A percentile compares a stretch with the other conserved stretches of the same genome.
Evolutionary conservation across 2,329 filamentous ascomycete species (phyloP).

Genomic region (Uncinocarpus reesii): DNA sequence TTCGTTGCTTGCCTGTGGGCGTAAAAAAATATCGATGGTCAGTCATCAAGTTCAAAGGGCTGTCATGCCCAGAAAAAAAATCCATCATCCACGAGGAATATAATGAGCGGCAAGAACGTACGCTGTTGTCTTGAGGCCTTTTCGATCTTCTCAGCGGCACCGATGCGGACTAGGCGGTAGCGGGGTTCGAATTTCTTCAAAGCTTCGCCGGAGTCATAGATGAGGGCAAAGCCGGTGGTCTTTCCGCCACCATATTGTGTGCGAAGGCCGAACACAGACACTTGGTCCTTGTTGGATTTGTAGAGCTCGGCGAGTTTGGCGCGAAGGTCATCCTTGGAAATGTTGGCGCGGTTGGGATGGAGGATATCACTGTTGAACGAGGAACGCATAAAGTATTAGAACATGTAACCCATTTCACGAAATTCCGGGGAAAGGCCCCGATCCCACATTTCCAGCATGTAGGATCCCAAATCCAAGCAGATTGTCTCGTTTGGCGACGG

Average conservation of each 20-base stretch:
- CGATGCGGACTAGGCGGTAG: conserved; percentile 92
- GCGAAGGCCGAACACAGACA: conserved; percentile 95
- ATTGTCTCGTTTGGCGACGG: background rate
- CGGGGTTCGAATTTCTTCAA: conserved; percentile 99
- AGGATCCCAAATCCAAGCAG: conserved; percentile 1
- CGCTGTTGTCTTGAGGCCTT: conserved; percentile 97
- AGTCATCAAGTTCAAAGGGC: conserved; percentile 8
- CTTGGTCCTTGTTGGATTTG: conserved; percentile 96
- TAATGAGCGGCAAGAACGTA: conserved; percentile 49
- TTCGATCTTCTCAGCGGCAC: conserved; percentile 88
- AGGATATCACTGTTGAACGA: conserved; percentile 76
- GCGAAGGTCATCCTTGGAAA: conserved; percentile 98
- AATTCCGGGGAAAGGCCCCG: background rate
- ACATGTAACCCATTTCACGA: conserved; percentile 7
- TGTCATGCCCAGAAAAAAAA: background rate
- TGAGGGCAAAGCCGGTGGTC: conserved; percentile 95
- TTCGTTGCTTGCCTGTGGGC: conserved; percentile 92
- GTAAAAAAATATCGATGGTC: conserved; percentile 19
- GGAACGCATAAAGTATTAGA: background rate
- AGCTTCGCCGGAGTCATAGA: conserved; percentile 96
- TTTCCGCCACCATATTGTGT: conserved; percentile 99
- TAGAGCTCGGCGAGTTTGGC: conserved; percentile 89
- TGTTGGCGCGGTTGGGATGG: conserved; percentile 95
- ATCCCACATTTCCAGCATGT: conserved; percentile 1
- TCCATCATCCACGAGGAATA: background rate